Percentiles rank a stretch among this genome's conserved stretches.
phyloP scores from a whole-genome alignment of 2,329 filamentous ascomycete species.

The Graphium sp. region DNA sequence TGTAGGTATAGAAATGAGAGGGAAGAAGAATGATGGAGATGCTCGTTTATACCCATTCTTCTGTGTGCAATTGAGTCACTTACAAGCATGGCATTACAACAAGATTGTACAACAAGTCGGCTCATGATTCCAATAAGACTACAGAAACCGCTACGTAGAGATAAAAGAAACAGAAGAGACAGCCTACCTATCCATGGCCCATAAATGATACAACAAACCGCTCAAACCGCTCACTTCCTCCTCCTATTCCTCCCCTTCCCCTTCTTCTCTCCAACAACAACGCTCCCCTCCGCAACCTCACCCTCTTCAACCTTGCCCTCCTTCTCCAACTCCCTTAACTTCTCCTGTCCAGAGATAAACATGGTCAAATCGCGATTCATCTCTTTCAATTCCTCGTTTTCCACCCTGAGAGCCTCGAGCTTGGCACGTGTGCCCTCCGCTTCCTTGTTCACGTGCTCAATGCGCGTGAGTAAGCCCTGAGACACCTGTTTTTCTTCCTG shows the following conservation, averaged over 20 bases:
- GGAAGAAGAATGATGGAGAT: no score
- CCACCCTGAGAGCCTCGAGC: slow-evolving; percentile 34
- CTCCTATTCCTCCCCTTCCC: slow-evolving; percentile 27
- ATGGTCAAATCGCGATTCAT: slow-evolving; percentile 77
- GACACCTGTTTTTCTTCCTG: slow-evolving; percentile 79
- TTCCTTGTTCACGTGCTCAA: slow-evolving; percentile 55
- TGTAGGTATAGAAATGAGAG: no score
- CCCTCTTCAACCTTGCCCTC: slow-evolving; percentile 42
- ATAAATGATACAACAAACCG: neutral
- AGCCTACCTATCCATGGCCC: no score
- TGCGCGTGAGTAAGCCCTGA: slow-evolving; percentile 65
- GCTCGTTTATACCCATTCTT: no score
- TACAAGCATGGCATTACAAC: no score
- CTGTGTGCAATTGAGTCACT: no score
- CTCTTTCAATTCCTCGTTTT: slow-evolving; percentile 62
- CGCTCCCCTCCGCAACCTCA: slow-evolving; percentile 58
- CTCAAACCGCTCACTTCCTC: slow-evolving; percentile 17
- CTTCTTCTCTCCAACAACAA: slow-evolving; percentile 47
- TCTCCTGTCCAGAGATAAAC: slow-evolving; percentile 74
- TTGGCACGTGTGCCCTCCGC: slow-evolving; percentile 38
- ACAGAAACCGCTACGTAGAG: no score
- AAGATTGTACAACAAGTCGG: no score
- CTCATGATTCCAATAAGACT: no score
- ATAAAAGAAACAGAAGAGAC: no score
- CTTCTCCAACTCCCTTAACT: slow-evolving; percentile 53